Evolutionary conservation across 1,284 basidiomycete genomes (phyloP), one percentile per base, ranked within the genome.

Genomic region (Cutaneotrichosporon cutaneum): DNA sequence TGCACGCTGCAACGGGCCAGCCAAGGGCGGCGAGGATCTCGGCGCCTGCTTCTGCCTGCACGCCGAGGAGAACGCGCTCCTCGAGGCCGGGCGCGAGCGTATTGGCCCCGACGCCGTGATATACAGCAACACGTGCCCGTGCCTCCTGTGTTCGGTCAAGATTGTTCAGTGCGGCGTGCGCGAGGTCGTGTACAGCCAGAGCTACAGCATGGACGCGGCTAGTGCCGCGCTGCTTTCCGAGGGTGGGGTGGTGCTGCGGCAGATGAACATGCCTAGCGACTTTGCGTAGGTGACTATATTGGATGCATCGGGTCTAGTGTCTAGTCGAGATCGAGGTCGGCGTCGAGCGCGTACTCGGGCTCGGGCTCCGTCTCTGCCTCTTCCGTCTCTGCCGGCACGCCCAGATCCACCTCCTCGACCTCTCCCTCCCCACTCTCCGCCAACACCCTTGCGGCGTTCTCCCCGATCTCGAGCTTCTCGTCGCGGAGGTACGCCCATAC

Each of bases 11-110:
- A 95, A 97, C 72, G 84, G 82, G 5, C 81, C 81, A 4, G 77
- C 79, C 2, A 78, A 79, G 35, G 81, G 83, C 14, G 83, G 84
- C 3, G 83, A 86, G 51, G 82, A 82, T n/a, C 78, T 88, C 6
- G 84, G 88, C 64, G 91, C 93, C 74, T 99, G 95, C 73, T 82
- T 99, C 0, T 99, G 96, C 75, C 82, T 99, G 18, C 96, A 99
- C 75, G 96, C 96, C 0, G 96, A 99, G 78, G 96, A 99, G 81
- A 99, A 99, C 72, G 96, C 95, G 0, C 82, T 99, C 9, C 81
- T 99, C 11, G 95, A 98, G 80, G 92, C 92, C 0, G 94, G 95
- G 4, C 82, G 89, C 59, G 92, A 94, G 61, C 82, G 92, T 50
- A 85, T 94, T 35, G 92, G 92, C 4, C 82, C 83, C 36, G 90